Percentiles rank a stretch among this genome's conserved stretches.
Conservation (phyloP, 768 basidiomycete genomes). For the Thelephora ganbajun region DNA sequence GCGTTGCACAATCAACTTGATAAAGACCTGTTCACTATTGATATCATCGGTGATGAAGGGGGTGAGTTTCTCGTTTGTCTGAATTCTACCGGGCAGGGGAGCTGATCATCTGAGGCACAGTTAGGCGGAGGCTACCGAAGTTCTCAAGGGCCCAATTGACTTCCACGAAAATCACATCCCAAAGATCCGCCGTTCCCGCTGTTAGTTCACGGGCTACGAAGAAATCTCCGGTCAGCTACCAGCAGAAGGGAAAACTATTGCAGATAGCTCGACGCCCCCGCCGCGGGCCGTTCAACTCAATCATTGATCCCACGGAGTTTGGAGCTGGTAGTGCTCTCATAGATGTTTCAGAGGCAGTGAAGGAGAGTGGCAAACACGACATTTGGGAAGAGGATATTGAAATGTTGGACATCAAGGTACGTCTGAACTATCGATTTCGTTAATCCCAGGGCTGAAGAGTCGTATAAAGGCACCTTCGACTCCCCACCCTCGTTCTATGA, state of each 20-base stretch:
- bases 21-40: conserved; percentile 67
- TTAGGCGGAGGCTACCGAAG: conserved; percentile 42
- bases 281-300: conserved; percentile 58
- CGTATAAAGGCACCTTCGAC: conserved; percentile 32
- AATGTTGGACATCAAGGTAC: conserved; percentile 32
- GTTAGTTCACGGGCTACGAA: conserved; percentile 49
- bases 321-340: conserved; percentile 50
- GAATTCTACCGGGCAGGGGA: neutral
- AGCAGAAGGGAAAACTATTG: conserved; percentile 64
- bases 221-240: conserved; percentile 29
- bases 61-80: conserved; percentile 22
- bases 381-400: conserved; percentile 33
- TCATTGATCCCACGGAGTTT: conserved; percentile 55
- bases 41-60: conserved; percentile 64
- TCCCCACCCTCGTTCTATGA: conserved; percentile 32
- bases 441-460: neutral
- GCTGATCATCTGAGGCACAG: conserved; percentile 18
- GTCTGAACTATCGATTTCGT: conserved; percentile 2
- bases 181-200: conserved; percentile 83
- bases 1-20: conserved; percentile 54
- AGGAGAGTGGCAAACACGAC: conserved; percentile 52
- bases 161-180: conserved; percentile 66
- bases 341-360: conserved; percentile 56
- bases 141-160: conserved; percentile 41
- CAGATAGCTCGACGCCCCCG: conserved; percentile 62